Percentiles rank a stretch among this genome's conserved stretches.
Conservation (phyloP, 805 yeast genomes). For the Teunomyces atbi region DNA sequence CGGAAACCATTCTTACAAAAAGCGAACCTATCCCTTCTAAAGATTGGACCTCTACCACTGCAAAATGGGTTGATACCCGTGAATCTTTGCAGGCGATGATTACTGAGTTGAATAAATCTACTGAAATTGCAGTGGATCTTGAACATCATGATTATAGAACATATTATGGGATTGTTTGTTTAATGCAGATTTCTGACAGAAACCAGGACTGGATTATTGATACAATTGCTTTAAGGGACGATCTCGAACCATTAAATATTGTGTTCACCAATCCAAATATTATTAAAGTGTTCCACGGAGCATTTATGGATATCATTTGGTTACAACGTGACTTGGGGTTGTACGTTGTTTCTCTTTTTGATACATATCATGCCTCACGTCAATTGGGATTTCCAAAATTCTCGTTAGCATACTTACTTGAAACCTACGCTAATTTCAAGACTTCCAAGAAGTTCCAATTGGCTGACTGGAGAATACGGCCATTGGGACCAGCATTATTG, state of each 20-base stretch:
- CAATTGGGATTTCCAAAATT: slow-evolving; percentile 76
- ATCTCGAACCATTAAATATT: slow-evolving; percentile 61
- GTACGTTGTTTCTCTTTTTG: slow-evolving; percentile 85
- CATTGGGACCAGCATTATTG: slow-evolving; percentile 70
- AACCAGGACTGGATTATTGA: slow-evolving; percentile 86
- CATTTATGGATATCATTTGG: slow-evolving; percentile 96
- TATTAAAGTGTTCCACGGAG: slow-evolving; percentile 92
- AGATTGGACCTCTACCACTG: slow-evolving; percentile 64
- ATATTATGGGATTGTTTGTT: slow-evolving; percentile 84
- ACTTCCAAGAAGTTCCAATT: slow-evolving; percentile 93
- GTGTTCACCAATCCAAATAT: slow-evolving; percentile 80
- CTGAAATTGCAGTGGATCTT: slow-evolving; percentile 85
- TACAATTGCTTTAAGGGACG: slow-evolving; percentile 74
- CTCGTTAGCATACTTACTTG: slow-evolving; percentile 81
- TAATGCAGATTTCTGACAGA: slow-evolving; percentile 88
- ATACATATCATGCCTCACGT: slow-evolving; percentile 87
- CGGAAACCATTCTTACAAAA: slow-evolving; percentile 46
- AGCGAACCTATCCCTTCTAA: slow-evolving; percentile 48
- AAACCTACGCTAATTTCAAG: slow-evolving; percentile 73
- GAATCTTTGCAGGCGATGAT: slow-evolving; percentile 56
- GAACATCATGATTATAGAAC: slow-evolving; percentile 95
- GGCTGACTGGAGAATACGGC: slow-evolving; percentile 95
- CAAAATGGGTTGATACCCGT: slow-evolving; percentile 69
- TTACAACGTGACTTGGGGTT: slow-evolving; percentile 92
- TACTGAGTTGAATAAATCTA: slow-evolving; percentile 44